Base-by-base conservation (phyloP, 2,329 filamentous ascomycete genomes). In the Fusarium citri region DNA sequence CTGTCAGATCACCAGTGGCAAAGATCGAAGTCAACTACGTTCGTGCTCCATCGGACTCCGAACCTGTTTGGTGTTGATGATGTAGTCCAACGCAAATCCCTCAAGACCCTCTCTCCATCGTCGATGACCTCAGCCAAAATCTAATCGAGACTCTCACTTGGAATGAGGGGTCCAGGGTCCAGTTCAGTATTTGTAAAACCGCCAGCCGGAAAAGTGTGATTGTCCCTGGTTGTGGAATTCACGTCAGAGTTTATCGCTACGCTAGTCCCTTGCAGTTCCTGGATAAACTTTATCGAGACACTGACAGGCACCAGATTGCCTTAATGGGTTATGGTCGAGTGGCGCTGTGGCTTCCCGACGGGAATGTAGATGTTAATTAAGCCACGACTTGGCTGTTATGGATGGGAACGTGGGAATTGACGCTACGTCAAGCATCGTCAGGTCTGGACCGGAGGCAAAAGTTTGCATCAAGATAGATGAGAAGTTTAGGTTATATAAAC, bases 201-300 rank as follows among this genome's bases (percentile, higher is more conserved):
- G 20, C 15, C 9, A 41, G 23, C 47, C 63, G 54, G 61, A 66
- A 66, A 49, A 25, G 20, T 6, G n/a, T 14, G 9, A 16, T 23
- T n/a, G 41, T 66, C 47, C 47, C 55, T 60, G 47, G 30, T 15
- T 22, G 4, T 60, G 61, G 63, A 66, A 66, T 66, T 61, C 8
- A 26, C 6, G 5, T 16, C 14, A 5, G 45, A 58, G 61, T 28
- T 31, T 49, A 50, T 58, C 15, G 5, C 1, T 30, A 23, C 20
- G 8, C n/a, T 30, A n/a, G 14, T 9, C 18, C 22, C 42, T 37
- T 16, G 11, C 25, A 12, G 8, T n/a, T 37, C 34, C 34, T 37
- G 34, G 10, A n/a, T 37, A 41, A 60, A 66, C 47, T 43, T 16
- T 49, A 31, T 41, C 20, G n/a, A 14, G 55, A 28, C 55, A 42